Conservation (phyloP, 495 filamentous ascomycete genomes). For the Podospora australis region DNA sequence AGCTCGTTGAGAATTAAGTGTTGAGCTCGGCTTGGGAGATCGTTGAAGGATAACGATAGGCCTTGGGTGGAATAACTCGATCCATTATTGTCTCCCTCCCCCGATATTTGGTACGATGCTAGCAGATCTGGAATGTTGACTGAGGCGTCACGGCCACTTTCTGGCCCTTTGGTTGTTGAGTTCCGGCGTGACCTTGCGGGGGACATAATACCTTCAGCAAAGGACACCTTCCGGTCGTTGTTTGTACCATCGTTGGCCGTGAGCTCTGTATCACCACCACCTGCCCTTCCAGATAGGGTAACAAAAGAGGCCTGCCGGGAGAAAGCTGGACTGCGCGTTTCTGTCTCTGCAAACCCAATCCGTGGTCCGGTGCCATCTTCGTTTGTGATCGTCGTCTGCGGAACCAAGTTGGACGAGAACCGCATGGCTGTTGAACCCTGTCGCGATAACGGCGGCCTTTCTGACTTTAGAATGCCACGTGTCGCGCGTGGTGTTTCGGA, state of each 20-base stretch:
- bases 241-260: conserved; percentile 41
- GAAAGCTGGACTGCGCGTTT: conserved; percentile 32
- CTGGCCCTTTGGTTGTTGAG: conserved; percentile 20
- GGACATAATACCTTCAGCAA: conserved; percentile 36
- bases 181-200: conserved; percentile 25
- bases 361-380: conserved; percentile 60
- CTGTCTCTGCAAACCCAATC: conserved; percentile 68
- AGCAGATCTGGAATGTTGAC: conserved; percentile 34
- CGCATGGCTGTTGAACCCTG: conserved; percentile 45
- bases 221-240: conserved; percentile 62
- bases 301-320: conserved; percentile 41
- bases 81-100: conserved; percentile 28
- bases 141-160: conserved; percentile 19
- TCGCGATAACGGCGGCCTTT: conserved; percentile 43
- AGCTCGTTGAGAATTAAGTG: conserved; percentile 83
- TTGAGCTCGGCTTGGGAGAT: conserved; percentile 73
- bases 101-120: conserved; percentile 21
- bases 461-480: conserved; percentile 18
- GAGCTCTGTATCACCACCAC: conserved; percentile 53
- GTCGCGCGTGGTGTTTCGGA: conserved; percentile 5
- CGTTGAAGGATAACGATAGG: conserved; percentile 72
- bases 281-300: conserved; percentile 17
- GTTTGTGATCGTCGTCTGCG: conserved; percentile 59
- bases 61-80: conserved; percentile 58
- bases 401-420: conserved; percentile 70